Evolutionary conservation across 495 filamentous ascomycete species (phyloP).

Genomic region (Copromyces sp.): DNA sequence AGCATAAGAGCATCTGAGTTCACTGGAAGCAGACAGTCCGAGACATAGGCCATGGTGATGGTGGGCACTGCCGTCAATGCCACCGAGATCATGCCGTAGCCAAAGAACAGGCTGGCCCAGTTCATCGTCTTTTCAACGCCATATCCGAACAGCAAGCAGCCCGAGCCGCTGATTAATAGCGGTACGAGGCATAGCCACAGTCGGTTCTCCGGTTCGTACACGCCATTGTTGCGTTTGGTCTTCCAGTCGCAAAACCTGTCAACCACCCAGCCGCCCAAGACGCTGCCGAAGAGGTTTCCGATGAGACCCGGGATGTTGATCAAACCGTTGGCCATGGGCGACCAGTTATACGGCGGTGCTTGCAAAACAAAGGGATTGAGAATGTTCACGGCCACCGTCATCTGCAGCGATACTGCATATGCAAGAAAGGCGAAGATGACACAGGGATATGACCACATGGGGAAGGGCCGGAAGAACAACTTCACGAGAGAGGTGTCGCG

Average conservation of each 20-base stretch:
- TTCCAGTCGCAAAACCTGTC: slow-evolving; percentile 37
- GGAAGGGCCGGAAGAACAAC: slow-evolving; percentile 28
- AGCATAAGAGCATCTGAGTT: slow-evolving; percentile 27
- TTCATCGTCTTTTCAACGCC: slow-evolving; percentile 20
- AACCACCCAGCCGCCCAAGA: slow-evolving; percentile 32
- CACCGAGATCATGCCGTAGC: slow-evolving; percentile 24
- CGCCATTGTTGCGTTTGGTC: slow-evolving; percentile 35
- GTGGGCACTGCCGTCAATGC: slow-evolving; percentile 26
- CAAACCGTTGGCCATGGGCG: slow-evolving; percentile 45
- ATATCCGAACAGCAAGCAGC: slow-evolving; percentile 30
- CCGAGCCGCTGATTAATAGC: slow-evolving; percentile 26
- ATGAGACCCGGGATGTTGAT: slow-evolving; percentile 40
- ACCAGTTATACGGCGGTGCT: slow-evolving; percentile 53
- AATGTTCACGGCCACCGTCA: slow-evolving; percentile 51
- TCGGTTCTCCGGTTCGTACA: slow-evolving; percentile 47
- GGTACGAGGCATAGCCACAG: slow-evolving; percentile 37
- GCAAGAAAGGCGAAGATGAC: slow-evolving; percentile 33
- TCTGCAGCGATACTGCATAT: slow-evolving; percentile 39
- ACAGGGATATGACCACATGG: slow-evolving; percentile 31
- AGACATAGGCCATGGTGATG: slow-evolving; percentile 25
- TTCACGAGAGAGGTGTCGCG: slow-evolving; percentile 16
- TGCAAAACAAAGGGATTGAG: slow-evolving; percentile 56
- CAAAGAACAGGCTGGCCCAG: slow-evolving; percentile 26
- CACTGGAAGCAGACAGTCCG: slow-evolving; percentile 23
- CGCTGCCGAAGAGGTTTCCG: slow-evolving; percentile 36